Percentiles rank a stretch among this genome's conserved stretches.
phyloP scores from a whole-genome alignment of 306 rosid species.

The Pyrus bretschneideri region DNA sequence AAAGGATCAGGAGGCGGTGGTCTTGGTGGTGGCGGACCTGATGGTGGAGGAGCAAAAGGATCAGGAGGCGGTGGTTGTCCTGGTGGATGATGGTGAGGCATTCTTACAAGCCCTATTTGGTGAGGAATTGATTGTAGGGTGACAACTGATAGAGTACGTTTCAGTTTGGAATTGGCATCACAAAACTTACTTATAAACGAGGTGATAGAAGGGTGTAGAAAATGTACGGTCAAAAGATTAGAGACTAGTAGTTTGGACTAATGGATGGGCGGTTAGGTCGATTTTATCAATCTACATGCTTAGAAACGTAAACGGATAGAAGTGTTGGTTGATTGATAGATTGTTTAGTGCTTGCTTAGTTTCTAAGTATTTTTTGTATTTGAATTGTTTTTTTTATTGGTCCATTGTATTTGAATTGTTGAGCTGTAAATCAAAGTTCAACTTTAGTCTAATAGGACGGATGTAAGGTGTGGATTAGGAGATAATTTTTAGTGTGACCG shows the following conservation, averaged over 20 bases:
- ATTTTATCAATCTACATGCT: no score
- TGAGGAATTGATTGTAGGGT: no score
- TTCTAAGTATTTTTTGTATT: no score
- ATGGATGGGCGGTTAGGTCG: background rate
- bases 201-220: background rate
- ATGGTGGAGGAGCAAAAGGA: slow-evolving; percentile 19
- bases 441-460: no score
- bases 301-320: no score
- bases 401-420: no score
- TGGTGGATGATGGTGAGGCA: slow-evolving; percentile 15
- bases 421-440: no score
- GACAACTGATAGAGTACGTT: background rate
- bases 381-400: no score
- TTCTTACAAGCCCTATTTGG: background rate
- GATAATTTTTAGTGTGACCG: no score
- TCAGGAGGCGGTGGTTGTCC: slow-evolving; percentile 8
- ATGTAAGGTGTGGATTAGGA: no score
- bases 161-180: background rate
- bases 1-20: slow-evolving; percentile 12
- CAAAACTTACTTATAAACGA: background rate
- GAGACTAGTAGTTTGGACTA: background rate
- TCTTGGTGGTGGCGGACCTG: background rate
- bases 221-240: background rate
- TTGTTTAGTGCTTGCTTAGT: no score
- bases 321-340: no score